Base-by-base conservation (phyloP, 2,329 filamentous ascomycete species). In the Trichoderma simmonsii region DNA sequence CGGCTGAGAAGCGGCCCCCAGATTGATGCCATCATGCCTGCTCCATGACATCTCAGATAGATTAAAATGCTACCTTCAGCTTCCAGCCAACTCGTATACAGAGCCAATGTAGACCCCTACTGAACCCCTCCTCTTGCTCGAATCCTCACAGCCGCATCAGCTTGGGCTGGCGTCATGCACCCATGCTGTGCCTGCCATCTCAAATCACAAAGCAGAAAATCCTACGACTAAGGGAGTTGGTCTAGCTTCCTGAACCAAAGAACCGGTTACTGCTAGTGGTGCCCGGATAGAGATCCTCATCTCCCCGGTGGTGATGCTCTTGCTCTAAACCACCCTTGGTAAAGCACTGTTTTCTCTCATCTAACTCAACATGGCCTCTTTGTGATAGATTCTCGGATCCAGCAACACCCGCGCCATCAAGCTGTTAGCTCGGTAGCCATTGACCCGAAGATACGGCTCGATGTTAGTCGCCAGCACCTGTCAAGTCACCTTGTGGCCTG, bases 241-340 rank as follows among this genome's bases (percentile, higher is more conserved):
- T 48, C 56, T 61, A 51, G 21, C 65, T 14, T 43, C 21, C 56
- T 61, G 66, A 61, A 51, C 66, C 36, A 69, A 32, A 34, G n/a
- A 69, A 60, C 56, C 56, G 56, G 66, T 61, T 48, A 28, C n/a
- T 48, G 56, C 54, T 32, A 48, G 36, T 34, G 30, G 18, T 61
- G 26, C n/a, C 28, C 66, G 66, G 66, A 32, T 69, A 56, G 12
- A 60, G 36, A 69, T 51, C 18, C 66, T 59, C 39, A 48, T 69
- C 56, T 69, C 66, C 66, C 56, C 66, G 66, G 56, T n/a, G 26
- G 11, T 48, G 15, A n/a, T 51, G 28, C 56, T 51, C 28, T 18
- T 60, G 39, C 15, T 57, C 65, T 68, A 68, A 68, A 34, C 65
- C 34, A 9, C n/a, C 54, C 28, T 34, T 1, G 56, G 65, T 21